Percentiles rank a stretch among this genome's conserved stretches.
Conservation (phyloP, 495 filamentous ascomycete genomes). For the Oleoguttula mirabilis region DNA sequence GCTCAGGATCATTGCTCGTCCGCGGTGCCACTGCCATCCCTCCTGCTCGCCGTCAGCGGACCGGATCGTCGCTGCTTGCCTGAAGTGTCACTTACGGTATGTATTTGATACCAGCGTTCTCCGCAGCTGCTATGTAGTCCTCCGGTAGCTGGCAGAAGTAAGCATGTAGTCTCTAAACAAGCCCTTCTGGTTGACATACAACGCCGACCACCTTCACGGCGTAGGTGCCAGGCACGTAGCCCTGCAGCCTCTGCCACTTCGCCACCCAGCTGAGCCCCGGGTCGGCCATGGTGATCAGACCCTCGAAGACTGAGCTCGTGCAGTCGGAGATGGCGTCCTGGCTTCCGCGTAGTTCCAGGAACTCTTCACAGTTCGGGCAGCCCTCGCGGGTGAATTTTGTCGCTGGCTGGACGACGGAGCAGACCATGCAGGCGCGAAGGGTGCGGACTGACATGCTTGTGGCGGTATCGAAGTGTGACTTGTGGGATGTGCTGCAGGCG, state of each 20-base stretch:
- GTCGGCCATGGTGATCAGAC: slow-evolving; percentile 68
- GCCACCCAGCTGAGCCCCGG: slow-evolving; percentile 78
- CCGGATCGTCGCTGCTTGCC: neutral
- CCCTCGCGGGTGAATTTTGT: slow-evolving; percentile 33
- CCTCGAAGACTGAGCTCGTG: slow-evolving; percentile 91
- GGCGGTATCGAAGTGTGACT: too few species aligned
- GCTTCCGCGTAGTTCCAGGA: slow-evolving; percentile 68
- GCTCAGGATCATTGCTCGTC: slow-evolving; percentile 17
- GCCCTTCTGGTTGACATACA: too few species aligned
- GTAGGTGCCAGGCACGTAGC: slow-evolving; percentile 76
- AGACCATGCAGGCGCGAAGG: slow-evolving; percentile 96
- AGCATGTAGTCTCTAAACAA: too few species aligned
- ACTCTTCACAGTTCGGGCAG: slow-evolving; percentile 91
- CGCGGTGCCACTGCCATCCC: slow-evolving; percentile 37
- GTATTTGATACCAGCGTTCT: slow-evolving; percentile 30
- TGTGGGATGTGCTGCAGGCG: too few species aligned
- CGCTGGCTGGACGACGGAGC: slow-evolving; percentile 65
- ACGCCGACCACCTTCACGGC: slow-evolving; percentile 72
- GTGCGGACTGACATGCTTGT: slow-evolving; percentile 42
- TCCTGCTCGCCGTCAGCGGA: slow-evolving; percentile 21
- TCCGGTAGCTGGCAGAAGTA: slow-evolving; percentile 25
- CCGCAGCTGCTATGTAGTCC: slow-evolving; percentile 26
- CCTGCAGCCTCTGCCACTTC: slow-evolving; percentile 83
- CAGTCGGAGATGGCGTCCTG: slow-evolving; percentile 75
- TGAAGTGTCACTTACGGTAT: slow-evolving; percentile 24